phyloP scores from a whole-genome alignment of 371 early-diverging fungal genomes.

The Syncephalastrum contaminatum region DNA sequence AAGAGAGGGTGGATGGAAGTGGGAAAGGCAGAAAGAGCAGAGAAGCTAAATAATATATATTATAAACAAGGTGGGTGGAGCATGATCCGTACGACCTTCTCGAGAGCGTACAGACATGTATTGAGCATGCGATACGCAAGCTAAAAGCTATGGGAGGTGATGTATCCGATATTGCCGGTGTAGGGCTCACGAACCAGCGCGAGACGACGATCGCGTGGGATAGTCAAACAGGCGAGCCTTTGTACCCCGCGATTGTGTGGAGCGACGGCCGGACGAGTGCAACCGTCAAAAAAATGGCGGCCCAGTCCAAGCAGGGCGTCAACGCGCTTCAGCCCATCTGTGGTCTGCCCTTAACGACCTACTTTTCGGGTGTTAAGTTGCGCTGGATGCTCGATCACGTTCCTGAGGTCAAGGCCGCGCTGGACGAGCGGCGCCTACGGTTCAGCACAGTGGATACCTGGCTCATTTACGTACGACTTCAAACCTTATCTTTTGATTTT shows the following conservation, averaged over 20 bases:
- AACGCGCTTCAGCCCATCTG: slow-evolving; percentile 58
- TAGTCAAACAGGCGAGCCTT: slow-evolving; percentile 73
- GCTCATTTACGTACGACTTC: slow-evolving; percentile 47
- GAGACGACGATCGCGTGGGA: slow-evolving; percentile 96
- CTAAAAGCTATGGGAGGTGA: slow-evolving; percentile 65
- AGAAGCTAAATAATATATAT: background rate
- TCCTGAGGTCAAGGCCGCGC: slow-evolving; percentile 55
- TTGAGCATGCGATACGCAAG: slow-evolving; percentile 67
- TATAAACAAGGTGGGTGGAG: slow-evolving; percentile 78
- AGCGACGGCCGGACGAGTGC: slow-evolving; percentile 84
- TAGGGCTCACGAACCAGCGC: slow-evolving; percentile 96
- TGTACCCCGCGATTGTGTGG: slow-evolving; percentile 95
- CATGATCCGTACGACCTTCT: slow-evolving; percentile 84
- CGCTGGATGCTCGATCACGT: slow-evolving; percentile 91
- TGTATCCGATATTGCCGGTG: slow-evolving; percentile 66
- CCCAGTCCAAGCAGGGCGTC: slow-evolving; percentile 34
- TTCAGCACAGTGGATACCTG: slow-evolving; percentile 95
- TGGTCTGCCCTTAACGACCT: slow-evolving; percentile 92
- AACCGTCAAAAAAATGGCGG: slow-evolving; percentile 66
- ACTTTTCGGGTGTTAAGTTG: slow-evolving; percentile 92
- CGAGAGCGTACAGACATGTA: slow-evolving; percentile 69
- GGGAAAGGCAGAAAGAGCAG: too few relatives aligned
- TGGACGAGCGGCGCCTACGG: slow-evolving; percentile 35
- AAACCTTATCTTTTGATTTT: background rate
- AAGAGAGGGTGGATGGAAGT: too few relatives aligned